These are phyloP conservation scores for Alternaria triticimaculans DNA, from an alignment of 2,329 filamentous ascomycete genomes.

Conservation along the genomic window DNA sequence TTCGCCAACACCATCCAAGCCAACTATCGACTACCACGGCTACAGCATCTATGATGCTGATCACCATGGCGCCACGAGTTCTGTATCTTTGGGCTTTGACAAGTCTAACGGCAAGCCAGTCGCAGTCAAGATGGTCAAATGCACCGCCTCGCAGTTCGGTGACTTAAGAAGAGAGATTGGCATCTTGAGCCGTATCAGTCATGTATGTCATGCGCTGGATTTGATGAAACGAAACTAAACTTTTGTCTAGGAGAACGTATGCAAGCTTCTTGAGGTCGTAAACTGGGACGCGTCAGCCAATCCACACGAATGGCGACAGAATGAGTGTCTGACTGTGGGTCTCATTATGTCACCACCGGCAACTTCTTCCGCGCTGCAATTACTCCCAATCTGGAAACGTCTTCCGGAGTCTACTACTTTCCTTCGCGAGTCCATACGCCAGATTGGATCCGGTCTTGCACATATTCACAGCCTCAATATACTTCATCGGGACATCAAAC, in stretches of 20 bases:
- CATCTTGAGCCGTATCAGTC: slow-evolving; percentile 1
- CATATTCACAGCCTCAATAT: not conserved
- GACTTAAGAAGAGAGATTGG: slow-evolving; percentile 5
- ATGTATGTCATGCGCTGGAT: not conserved
- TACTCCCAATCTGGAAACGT: not conserved
- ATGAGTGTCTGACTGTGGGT: slow-evolving; percentile 4
- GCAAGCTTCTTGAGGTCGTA: slow-evolving; percentile 2
- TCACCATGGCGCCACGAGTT: slow-evolving; percentile 7
- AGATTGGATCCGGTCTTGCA: not conserved
- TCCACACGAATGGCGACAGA: not conserved
- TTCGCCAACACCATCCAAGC: slow-evolving; percentile 6
- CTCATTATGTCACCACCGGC: slow-evolving; percentile 6
- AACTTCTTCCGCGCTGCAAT: not conserved
- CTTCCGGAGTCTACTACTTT: not conserved
- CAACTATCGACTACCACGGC: slow-evolving; percentile 9
- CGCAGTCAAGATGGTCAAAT: slow-evolving; percentile 12
- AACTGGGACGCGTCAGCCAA: slow-evolving; percentile 4
- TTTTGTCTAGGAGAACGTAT: not conserved
- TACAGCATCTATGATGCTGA: slow-evolving; percentile 12
- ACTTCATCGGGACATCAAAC: slow-evolving; percentile 6
- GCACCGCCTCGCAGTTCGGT: not conserved
- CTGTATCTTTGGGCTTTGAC: slow-evolving; percentile 9
- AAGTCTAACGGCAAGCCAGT: slow-evolving; percentile 9
- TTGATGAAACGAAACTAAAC: not conserved
- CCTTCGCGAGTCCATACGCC: not conserved